Evolutionary conservation across 176 grass and related monocot genomes (phyloP), one percentile per base, ranked within the genome.

Genomic region (Oryza rufipogon): DNA sequence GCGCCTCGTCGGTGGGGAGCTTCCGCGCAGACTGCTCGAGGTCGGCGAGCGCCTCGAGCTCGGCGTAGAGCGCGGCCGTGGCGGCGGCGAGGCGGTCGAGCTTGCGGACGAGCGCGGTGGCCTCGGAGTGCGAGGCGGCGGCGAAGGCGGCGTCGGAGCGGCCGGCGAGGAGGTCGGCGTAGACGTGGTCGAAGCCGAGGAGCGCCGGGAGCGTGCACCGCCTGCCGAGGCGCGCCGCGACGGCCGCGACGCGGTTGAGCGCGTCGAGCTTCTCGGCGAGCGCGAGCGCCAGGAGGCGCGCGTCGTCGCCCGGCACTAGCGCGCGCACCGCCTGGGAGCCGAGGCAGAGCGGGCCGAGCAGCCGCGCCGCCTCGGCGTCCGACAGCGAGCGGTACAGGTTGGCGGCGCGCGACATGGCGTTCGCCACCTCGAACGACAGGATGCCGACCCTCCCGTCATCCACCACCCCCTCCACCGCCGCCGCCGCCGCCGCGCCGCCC

Each of bases 211-310:
- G 65, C 19, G 90, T 69, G 88, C 96, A 99, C 19, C 93, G 91
- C 6, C 91, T 90, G 22, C 97, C 97, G 9, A 96, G 90, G 63
- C 97, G 91, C 13, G 91, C 22, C 0, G 93, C 91, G 11, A 96
- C 93, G 19, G 88, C 81, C 39, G 97, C 93, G 77, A 93, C 86
- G 81, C 93, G 87, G 75, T 96, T 99, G 48, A 96, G 93, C 42
- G 89, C 81, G 68, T 96, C 97, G 34, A 99, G 88, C 74, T 92
- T 94, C 93, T 99, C 97, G 66, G 97, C 97, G 42, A 99, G 86
- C 7, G 88, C 92, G 52, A 99, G 88, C 44, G 93, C 85, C 2
- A 94, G 91, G 78, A 99, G 88, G 25, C 89, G 92, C 51, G 68
- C 84, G 65, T 99, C 93, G 84, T 96, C 86, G 44, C 89, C 82